A percentile compares a stretch with the other conserved stretches of the same genome.
Conservation (phyloP, 2,329 filamentous ascomycete genomes). For the Tolypocladium endophyticum region DNA sequence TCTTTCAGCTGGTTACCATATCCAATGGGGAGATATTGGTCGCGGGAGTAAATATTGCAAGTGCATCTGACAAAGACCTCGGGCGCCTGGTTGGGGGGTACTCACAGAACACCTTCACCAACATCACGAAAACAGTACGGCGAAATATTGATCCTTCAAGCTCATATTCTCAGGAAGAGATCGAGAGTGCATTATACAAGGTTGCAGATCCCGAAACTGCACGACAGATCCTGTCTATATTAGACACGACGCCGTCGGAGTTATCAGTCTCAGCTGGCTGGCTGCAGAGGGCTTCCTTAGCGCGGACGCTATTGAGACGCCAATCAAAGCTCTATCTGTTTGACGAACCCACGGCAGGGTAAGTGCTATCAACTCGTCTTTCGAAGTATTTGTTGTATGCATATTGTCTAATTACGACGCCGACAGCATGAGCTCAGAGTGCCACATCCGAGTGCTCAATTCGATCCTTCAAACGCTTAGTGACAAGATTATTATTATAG, state of each 20-base stretch:
- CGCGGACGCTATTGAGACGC: background rate
- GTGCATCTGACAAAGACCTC: background rate
- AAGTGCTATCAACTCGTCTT: background rate
- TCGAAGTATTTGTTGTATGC: background rate
- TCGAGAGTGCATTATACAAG: background rate
- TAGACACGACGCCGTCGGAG: background rate
- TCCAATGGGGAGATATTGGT: background rate
- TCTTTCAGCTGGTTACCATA: background rate
- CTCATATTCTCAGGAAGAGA: background rate
- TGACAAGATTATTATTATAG: background rate
- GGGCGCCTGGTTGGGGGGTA: background rate
- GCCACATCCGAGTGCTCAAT: background rate
- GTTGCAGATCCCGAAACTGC: background rate
- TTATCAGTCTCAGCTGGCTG: background rate
- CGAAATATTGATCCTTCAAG: background rate
- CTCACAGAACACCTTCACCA: background rate
- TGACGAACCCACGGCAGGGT: background rate
- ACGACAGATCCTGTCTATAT: background rate
- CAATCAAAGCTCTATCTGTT: background rate
- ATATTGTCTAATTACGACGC: background rate
- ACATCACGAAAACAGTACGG: background rate
- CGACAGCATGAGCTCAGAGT: background rate
- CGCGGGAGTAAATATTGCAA: background rate
- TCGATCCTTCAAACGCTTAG: background rate
- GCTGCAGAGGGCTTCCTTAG: background rate